phyloP scores from a whole-genome alignment of 176 grass and related monocot species.

The Avena eriantha region DNA sequence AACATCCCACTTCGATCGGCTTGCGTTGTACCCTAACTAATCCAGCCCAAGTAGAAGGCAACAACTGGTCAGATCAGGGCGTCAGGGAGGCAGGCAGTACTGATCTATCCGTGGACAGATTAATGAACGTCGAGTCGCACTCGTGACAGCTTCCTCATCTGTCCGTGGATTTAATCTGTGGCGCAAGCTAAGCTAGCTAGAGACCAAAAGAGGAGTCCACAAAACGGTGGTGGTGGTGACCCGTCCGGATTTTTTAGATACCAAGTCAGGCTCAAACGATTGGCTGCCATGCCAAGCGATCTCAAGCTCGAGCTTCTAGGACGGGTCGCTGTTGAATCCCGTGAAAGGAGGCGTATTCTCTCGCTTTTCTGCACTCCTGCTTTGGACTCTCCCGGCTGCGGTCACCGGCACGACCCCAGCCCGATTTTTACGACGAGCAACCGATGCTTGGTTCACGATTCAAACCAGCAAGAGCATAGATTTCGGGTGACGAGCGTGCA shows the following conservation, averaged over 20 bases:
- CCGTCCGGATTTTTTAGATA: not conserved
- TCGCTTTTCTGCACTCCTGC: not conserved
- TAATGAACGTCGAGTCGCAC: not conserved
- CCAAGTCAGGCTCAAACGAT: not conserved
- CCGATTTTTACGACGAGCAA: too few species aligned
- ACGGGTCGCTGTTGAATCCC: conserved; percentile 33
- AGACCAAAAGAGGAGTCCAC: conserved; percentile 45
- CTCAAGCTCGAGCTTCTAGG: not conserved
- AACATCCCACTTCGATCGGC: too few species aligned
- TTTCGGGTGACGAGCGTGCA: too few species aligned
- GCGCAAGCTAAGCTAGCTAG: not conserved
- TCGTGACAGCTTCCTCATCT: not conserved
- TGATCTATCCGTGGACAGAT: too few species aligned
- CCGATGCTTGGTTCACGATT: too few species aligned
- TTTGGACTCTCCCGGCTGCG: not conserved
- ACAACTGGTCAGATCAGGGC: too few species aligned
- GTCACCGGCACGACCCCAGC: not conserved
- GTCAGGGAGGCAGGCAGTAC: too few species aligned
- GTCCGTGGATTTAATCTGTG: not conserved
- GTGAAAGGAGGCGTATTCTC: conserved; percentile 19
- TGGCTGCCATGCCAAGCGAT: conserved; percentile 13
- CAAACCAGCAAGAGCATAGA: too few species aligned
- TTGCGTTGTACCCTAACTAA: too few species aligned
- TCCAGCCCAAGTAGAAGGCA: too few species aligned
- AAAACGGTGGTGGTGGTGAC: not conserved